phyloP scores from a whole-genome alignment of 768 basidiomycete species.

The Stropharia rugosoannulata region DNA sequence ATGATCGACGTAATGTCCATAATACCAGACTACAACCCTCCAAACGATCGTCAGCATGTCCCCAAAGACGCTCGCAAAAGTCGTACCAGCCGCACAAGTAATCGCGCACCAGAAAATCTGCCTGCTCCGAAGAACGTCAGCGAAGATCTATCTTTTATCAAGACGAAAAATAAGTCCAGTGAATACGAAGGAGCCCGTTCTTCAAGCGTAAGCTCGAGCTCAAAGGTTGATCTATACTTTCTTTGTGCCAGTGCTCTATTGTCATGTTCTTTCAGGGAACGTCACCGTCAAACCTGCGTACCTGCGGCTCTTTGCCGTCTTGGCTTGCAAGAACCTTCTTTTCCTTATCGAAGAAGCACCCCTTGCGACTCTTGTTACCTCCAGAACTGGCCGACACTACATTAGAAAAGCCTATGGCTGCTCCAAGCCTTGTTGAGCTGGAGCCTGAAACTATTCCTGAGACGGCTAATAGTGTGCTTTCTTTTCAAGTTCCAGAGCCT shows the following conservation, averaged over 20 bases:
- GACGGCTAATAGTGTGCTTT: conserved; percentile 10
- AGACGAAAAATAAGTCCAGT: conserved; percentile 27
- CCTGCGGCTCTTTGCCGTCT: conserved; percentile 39
- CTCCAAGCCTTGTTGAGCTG: background rate
- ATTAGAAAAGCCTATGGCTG: background rate
- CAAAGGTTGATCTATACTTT: conserved; percentile 15
- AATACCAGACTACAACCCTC: conserved; percentile 16
- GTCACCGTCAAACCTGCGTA: conserved; percentile 13
- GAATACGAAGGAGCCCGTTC: background rate
- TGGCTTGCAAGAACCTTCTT: conserved; percentile 59
- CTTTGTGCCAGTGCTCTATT: background rate
- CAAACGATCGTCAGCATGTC: background rate
- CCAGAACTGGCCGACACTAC: conserved; percentile 8
- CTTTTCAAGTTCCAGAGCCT: conserved; percentile 6
- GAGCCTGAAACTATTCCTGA: background rate
- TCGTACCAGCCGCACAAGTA: background rate
- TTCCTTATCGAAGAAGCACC: conserved; percentile 43
- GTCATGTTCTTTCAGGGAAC: conserved; percentile 5
- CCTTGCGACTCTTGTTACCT: conserved; percentile 43
- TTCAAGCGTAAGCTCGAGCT: conserved; percentile 13
- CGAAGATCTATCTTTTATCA: conserved; percentile 41
- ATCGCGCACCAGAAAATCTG: conserved; percentile 18
- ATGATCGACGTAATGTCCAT: conserved; percentile 63
- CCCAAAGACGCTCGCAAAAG: background rate
- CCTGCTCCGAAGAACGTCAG: conserved; percentile 34